phyloP scores from a whole-genome alignment of 208 protist genomes.

The Acanthamoeba castellanii region DNA sequence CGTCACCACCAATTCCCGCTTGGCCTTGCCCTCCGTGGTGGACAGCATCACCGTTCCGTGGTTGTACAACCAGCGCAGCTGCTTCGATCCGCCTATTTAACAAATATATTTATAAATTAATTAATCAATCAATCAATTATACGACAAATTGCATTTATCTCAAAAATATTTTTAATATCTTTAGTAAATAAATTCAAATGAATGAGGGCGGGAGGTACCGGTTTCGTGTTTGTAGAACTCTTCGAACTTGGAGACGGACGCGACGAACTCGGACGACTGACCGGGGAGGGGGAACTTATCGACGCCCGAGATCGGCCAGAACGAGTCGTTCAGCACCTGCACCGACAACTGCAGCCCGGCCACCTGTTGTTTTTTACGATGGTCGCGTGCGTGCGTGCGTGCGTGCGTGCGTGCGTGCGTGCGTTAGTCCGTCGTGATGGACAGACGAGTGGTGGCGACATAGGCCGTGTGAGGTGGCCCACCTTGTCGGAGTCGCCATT shows the following conservation, averaged over 20 bases:
- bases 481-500: constrained; percentile 53
- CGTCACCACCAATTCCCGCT: constrained; percentile 51
- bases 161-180: no score
- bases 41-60: constrained; percentile 65
- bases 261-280: constrained; percentile 17
- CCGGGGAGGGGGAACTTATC: constrained; percentile 68
- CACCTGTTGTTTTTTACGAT: neutral
- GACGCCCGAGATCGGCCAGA: constrained; percentile 71
- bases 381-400: neutral
- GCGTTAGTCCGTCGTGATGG: neutral
- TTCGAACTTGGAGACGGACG: constrained; percentile 38
- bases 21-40: constrained; percentile 47
- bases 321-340: constrained; percentile 70
- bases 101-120: neutral
- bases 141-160: no score
- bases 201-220: neutral
- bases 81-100: neutral
- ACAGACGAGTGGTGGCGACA: neutral
- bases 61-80: constrained; percentile 74
- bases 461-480: neutral
- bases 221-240: constrained; percentile 39
- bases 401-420: neutral
- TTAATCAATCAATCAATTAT: neutral
- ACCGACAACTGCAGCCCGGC: constrained; percentile 57
- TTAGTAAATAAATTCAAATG: no score